These are phyloP conservation scores for Geosiphon pyriformis DNA, from an alignment of 192 early-diverging fungal species.

Conservation along the genomic window DNA sequence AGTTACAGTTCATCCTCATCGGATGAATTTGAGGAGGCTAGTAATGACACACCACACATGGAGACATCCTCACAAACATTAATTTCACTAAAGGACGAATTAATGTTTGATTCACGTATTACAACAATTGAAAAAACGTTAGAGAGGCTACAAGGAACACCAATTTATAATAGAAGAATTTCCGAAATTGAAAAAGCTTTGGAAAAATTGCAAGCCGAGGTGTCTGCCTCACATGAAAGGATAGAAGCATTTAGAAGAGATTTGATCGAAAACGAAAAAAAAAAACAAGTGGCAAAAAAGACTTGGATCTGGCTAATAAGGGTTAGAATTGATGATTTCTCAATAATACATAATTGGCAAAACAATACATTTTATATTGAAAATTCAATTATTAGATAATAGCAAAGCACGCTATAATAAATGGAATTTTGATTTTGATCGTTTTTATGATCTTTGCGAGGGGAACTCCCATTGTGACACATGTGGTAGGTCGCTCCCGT, in stretches of 20 bases:
- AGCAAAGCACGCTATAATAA: slow-evolving; percentile 15
- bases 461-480: slow-evolving; percentile 2
- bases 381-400: slow-evolving; percentile 5
- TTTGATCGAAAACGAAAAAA: slow-evolving; percentile 3
- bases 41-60: not conserved
- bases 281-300: not conserved
- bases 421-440: not conserved
- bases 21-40: not conserved
- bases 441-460: not conserved
- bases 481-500: slow-evolving; percentile 9
- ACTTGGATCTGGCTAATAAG: slow-evolving; percentile 10
- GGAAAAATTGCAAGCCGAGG: slow-evolving; percentile 15
- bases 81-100: too few species aligned
- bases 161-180: slow-evolving; percentile 6
- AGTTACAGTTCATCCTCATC: too few species aligned
- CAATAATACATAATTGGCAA: not conserved
- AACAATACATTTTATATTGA: not conserved
- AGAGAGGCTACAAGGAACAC: not conserved
- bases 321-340: not conserved
- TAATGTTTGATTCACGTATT: too few species aligned
- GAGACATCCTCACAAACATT: not conserved
- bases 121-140: not conserved
- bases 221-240: slow-evolving; percentile 15
- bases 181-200: slow-evolving; percentile 16
- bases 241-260: slow-evolving; percentile 6